Evolutionary conservation across 306 rosid species (phyloP), one percentile per base, ranked within the genome.

Genomic region (Abrus pulchellus): DNA sequence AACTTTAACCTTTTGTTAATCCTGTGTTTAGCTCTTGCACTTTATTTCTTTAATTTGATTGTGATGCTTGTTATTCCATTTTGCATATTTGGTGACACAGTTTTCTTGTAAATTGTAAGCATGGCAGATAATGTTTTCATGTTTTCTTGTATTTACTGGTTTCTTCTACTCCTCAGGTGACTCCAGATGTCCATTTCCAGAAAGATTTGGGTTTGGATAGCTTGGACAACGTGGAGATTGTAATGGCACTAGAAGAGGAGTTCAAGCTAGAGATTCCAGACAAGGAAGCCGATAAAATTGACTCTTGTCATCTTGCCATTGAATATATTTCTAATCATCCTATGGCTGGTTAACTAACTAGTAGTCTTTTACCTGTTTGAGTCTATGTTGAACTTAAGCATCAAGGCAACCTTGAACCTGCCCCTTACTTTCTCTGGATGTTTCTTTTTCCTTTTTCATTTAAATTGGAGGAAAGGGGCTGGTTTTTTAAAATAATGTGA

Each of bases 211-310:
- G 96, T 38, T 88, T 95, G 87, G 99, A 95, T 82, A 95, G 99
- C 94, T 88, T 93, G 92, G 99, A 95, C 84, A 95, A 68, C 8
- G 99, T 95, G 91, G 99, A 95, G 86, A 91, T 93, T 76, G 98
- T 95, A 49, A 93, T 95, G 94, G 99, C 97, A 44, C 83, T 95
- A 45, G 99, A 95, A 84, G 99, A 95, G 76, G 99, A 93, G 87
- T 95, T 95, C 95, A 93, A 95, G 89, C 90, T 93, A 68, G 97
- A 95, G 90, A 95, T 93, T 65, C 99, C 99, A 4, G 97, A 95
- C 86, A 77, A 83, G 88, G 99, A 95, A 85, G 99, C 99, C 13
- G 97, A 86, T 82, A 93, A 88, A 84, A 91, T 95, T 11, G 97
- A 95, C 78, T 93, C 99, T 5, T 72, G 84, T 44, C 54, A 86